These are phyloP conservation scores for Gyromitra esculenta DNA, from an alignment of 2,329 filamentous ascomycete genomes.

Conservation along the genomic window DNA sequence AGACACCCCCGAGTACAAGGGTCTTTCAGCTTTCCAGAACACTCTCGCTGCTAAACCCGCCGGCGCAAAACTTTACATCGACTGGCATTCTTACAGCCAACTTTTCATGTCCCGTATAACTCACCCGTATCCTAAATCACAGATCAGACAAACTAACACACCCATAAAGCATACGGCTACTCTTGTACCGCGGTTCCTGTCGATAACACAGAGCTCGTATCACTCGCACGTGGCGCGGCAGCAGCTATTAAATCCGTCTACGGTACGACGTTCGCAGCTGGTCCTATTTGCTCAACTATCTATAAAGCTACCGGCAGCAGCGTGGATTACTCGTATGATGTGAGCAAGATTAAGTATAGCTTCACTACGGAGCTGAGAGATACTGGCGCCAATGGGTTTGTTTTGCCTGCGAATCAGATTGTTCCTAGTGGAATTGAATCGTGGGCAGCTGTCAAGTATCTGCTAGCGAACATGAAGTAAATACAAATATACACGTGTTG, in stretches of 20 bases:
- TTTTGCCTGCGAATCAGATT: constrained; percentile 65
- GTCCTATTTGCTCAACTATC: constrained; percentile 69
- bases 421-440: constrained; percentile 64
- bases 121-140: neutral
- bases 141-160: neutral
- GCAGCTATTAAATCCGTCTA: constrained; percentile 68
- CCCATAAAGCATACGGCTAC: constrained; percentile 66
- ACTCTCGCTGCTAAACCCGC: constrained; percentile 60
- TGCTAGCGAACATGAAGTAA: constrained; percentile 61
- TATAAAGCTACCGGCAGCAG: constrained; percentile 67
- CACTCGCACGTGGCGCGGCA: constrained; percentile 65
- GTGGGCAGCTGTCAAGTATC: constrained; percentile 61
- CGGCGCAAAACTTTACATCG: constrained; percentile 66
- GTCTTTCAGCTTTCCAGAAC: constrained; percentile 64
- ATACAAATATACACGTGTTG: neutral
- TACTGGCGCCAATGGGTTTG: constrained; percentile 64
- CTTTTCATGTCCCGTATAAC: constrained; percentile 64
- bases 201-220: constrained; percentile 65
- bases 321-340: constrained; percentile 63
- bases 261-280: constrained; percentile 61
- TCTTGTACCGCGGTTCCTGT: constrained; percentile 65
- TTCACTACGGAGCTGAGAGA: constrained; percentile 66
- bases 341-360: constrained; percentile 62
- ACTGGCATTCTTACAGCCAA: constrained; percentile 73
- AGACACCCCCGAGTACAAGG: constrained; percentile 66